Evolutionary conservation across 2,329 filamentous ascomycete species (phyloP), one percentile per base, ranked within the genome.

Genomic region (Aspergillus candidus): DNA sequence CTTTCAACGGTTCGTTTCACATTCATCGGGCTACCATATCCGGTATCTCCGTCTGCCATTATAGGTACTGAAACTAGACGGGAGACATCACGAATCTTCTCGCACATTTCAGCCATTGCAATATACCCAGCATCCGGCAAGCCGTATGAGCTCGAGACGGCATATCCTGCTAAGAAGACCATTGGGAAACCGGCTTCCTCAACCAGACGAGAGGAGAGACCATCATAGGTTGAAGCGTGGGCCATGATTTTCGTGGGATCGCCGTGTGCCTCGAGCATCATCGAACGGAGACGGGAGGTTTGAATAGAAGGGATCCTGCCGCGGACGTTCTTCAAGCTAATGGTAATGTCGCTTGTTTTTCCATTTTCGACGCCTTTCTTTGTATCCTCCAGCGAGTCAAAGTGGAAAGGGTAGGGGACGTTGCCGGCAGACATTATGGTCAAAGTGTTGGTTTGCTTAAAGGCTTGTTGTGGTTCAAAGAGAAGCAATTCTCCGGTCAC

Each of bases 121-220:
- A 75, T 74, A 38, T 75, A 75, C 1, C 72, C 72, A 1, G 73
- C 72, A 48, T 75, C 72, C 0, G 72, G 72, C 0, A 75, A 57
- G 1, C 69, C 68, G 40, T 67, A 64, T 0, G 67, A 52, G 11
- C 61, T 66, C 0, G 72, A 58, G 11, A 73, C 65, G 0, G 69
- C 55, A 45, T 69, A 74, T 0, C 71, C 71, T 0, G 69, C 63
- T 0, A 74, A 55, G 42, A 74, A 74, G 8, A 73, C 48, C 38
- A 73, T 56, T 0, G 71, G 72, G 37, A 73, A 74, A 0, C 71
- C 71, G 1, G 71, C 68, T 48, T 74, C 69, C 43, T 74, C 67
- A 4, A 68, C 63, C 0, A 75, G 56, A 0, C 69, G 65, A 1
- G 72, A 71, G 17, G 63, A 68, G 0, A 74, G 57, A 0, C 61